Evolutionary conservation across 306 rosid genomes (phyloP), one percentile per base, ranked within the genome.

Genomic region (Comarum palustre): DNA sequence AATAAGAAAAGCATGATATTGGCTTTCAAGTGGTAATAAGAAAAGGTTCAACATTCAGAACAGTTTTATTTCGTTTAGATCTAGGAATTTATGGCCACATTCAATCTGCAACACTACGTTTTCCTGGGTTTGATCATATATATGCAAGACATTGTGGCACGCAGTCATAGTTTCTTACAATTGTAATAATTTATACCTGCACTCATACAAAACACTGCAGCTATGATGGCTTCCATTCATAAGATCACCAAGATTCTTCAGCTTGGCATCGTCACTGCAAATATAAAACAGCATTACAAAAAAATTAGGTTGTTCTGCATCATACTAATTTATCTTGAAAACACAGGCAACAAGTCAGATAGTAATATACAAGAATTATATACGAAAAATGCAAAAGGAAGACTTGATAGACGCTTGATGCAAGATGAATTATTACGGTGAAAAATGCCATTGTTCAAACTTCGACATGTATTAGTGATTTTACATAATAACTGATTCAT

Each of bases 161-260:
- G 31, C 38, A 58, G 15, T 29, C 39, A 60, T 60, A 31, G 31
- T 11, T 12, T 6, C 34, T 11, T 59, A 36, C 68, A 32, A 29
- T 59, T 5, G 5, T 29, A 15, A 4, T 8, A 14, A 59, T 15
- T n/a, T 51, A 20, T 83, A 93, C 99, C 99, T 95, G 97, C 99
- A 95, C 82, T 95, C 99, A 38, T 95, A 95, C 73, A 89, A 85
- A 75, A 88, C 95, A 66, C 96, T 95, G 77, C 99, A 95, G 90
- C 99, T 95, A 68, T 84, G 36, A 82, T 95, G 99, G 75, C 99
- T 95, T 42, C 84, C 97, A 42, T 95, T 91, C 99, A 95, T 95
- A 74, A 91, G 96, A 82, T 87, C 92, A 24, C 99, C 99, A 24
- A 95, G 96, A 72, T 82, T 86, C 89, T 86, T 86, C 43, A 95